Evolutionary conservation across 2,329 filamentous ascomycete species (phyloP).

Genomic region (Periconia sp.): DNA sequence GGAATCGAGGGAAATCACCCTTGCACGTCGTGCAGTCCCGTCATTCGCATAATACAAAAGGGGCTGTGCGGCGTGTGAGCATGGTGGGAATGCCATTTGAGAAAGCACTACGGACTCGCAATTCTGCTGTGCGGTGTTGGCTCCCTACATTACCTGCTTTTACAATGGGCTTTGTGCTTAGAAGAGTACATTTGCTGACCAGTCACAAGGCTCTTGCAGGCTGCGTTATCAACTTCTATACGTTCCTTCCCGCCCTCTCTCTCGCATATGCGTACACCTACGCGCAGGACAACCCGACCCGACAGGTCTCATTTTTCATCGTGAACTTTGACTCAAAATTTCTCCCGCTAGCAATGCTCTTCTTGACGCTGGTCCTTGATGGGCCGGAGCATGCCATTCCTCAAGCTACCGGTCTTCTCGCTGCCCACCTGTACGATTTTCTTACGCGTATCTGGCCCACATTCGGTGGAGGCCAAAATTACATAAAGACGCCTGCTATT

Average conservation of each 20-base stretch:
- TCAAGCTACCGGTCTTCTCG: conserved; percentile 79
- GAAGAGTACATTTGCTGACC: conserved; percentile 31
- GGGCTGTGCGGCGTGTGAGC: conserved; percentile 55
- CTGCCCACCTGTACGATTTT: conserved; percentile 91
- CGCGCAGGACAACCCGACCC: conserved; percentile 81
- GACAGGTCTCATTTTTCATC: conserved; percentile 79
- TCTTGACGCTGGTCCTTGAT: conserved; percentile 72
- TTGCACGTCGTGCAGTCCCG: conserved; percentile 54
- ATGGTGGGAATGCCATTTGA: conserved; percentile 60
- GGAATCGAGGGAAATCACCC: conserved; percentile 61
- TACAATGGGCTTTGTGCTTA: conserved; percentile 12
- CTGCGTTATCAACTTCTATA: conserved; percentile 56
- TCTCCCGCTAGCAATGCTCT: conserved; percentile 80
- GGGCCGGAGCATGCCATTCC: conserved; percentile 64
- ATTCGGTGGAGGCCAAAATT: conserved; percentile 82
- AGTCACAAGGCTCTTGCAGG: conserved; percentile 59
- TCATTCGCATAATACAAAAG: conserved; percentile 58
- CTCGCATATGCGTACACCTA: conserved; percentile 85
- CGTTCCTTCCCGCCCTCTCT: conserved; percentile 67
- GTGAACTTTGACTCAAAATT: conserved; percentile 82
- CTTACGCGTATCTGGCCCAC: conserved; percentile 85
- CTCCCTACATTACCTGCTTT: conserved; percentile 64
- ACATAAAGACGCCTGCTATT: conserved; percentile 75
- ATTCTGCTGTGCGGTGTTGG: conserved; percentile 64
- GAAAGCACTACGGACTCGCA: conserved; percentile 60